phyloP scores from a whole-genome alignment of 805 yeast genomes.

The Starmerella tilneyi region DNA sequence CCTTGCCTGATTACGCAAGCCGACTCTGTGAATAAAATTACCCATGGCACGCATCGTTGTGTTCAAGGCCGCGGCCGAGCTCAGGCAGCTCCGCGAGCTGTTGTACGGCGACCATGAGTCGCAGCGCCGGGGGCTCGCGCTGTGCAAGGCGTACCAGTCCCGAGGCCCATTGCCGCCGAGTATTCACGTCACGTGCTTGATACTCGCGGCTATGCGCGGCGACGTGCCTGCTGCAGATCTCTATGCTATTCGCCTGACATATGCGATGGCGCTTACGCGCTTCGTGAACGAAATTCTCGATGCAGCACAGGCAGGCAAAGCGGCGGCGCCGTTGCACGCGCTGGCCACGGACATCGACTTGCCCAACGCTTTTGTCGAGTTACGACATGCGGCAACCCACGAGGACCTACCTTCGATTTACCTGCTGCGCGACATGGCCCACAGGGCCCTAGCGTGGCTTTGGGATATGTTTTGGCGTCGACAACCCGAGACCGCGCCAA shows the following conservation, averaged over 20 bases:
- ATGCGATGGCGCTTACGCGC: constrained; percentile 46
- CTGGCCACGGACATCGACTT: constrained; percentile 59
- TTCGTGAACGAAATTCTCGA: constrained; percentile 89
- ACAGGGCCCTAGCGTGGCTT: constrained; percentile 66
- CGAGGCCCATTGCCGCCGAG: constrained; percentile 26
- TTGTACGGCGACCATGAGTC: constrained; percentile 20
- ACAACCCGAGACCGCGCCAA: not conserved
- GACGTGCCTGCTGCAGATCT: constrained; percentile 24
- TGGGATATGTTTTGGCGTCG: constrained; percentile 58
- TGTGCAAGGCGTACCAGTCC: constrained; percentile 23
- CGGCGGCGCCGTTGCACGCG: constrained; percentile 66
- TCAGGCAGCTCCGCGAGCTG: constrained; percentile 17
- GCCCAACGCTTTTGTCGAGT: constrained; percentile 77
- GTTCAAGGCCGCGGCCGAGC: constrained; percentile 18
- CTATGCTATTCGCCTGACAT: constrained; percentile 24
- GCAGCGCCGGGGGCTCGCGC: constrained; percentile 23
- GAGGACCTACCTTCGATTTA: constrained; percentile 66
- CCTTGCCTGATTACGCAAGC: not conserved
- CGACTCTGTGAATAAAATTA: not conserved
- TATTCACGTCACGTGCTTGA: constrained; percentile 25
- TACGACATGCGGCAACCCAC: constrained; percentile 86
- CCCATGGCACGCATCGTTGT: constrained; percentile 20
- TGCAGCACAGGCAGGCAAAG: constrained; percentile 68
- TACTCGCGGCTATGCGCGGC: constrained; percentile 21
- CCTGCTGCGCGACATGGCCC: constrained; percentile 50